Evolutionary conservation across 2,329 filamentous ascomycete species (phyloP), one percentile per base, ranked within the genome.

Genomic region (Macrophomina phaseolina): DNA sequence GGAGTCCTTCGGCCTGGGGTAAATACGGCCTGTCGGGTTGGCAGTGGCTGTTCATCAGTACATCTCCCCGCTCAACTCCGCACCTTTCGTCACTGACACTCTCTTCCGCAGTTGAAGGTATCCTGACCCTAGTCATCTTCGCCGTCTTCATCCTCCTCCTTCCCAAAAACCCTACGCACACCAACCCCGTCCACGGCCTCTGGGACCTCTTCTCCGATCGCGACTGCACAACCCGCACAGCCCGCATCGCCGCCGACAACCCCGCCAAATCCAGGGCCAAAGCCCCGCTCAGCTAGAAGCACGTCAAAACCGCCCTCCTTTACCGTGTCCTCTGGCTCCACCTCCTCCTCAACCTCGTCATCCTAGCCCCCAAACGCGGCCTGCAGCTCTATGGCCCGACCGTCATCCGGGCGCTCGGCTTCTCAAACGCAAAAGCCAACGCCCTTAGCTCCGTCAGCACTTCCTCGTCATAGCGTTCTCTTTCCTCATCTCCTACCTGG

Each of bases 1-100:
- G 67, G 67, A 11, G 64, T 68, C 30, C 16, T 62, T 9, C n/a
- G 23, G 3, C 51, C 1, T 80, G 77, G 76, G 72, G 65, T 7
- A 12, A 11, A 7, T 5, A 32, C n/a, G 61, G 61, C 1, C 5
- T 52, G 30, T 30, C 45, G 1, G 45, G 46, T 5, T 64, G 61
- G 61, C 30, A 38, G 16, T 64, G 61, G 61, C 36, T 64, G 0
- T 64, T 64, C 46, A 63, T 63, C 42, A 51, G 53, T 56, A 40
- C 11, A n/a, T 14, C 7, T 5, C 1, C 11, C 18, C 36, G 36
- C 12, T 9, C 5, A 38, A 5, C 8, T 28, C 34, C 12, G n/a
- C 3, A 2, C 16, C 14, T 23, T 12, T 8, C 18, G 7, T 40
- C 30, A 34, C 53, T 56, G 3, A 40, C 36, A 40, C 11, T 7